Base-by-base conservation (phyloP, 2,329 filamentous ascomycete species). In the Phaeoacremonium minimum region DNA sequence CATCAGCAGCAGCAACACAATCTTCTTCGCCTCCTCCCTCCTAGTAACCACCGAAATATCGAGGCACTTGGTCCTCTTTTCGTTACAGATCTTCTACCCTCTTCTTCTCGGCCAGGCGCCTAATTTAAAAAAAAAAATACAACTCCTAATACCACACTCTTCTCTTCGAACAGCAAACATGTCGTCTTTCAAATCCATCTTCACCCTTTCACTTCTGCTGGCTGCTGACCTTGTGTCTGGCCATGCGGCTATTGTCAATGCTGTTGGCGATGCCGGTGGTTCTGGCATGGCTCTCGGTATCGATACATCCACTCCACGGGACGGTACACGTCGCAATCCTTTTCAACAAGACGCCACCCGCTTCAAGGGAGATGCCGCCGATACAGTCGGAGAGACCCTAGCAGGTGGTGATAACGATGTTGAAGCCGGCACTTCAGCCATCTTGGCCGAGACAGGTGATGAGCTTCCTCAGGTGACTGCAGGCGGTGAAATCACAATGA, bases 271-370 rank as follows among this genome's bases (percentile, higher is more conserved):
- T 47, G 63, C 64, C 18, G 77, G 78, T 33, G 77, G 78, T 42
- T 60, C 60, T 15, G 77, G 77, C 48, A 69, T 65, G 61, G 67
- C 60, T 15, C 58, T 72, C 4, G 66, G 64, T 40, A 53, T 83
- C 43, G 69, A 74, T 54, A 63, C 69, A 32, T 51, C 49, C 46
- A 82, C 77, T 35, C 77, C 79, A 28, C 77, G 79, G 42, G 76
- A 80, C 46, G 79, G 78, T 28, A 80, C 77, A 15, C 55, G 62
- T 11, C 70, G 78, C 42, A 60, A 69, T 33, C 79, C 79, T 30
- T 82, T 81, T 66, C 79, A 84, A 60, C 70, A 74, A 45, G 80
- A 83, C 46, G 68, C 69, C 34, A 84, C 78, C 36, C 74, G 76
- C 38, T 83, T 83, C 70, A 62, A 63, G 36, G 28, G 36, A 29